Evolutionary conservation across 2,329 filamentous ascomycete genomes (phyloP).

Genomic region (Microcyclosporella mali): DNA sequence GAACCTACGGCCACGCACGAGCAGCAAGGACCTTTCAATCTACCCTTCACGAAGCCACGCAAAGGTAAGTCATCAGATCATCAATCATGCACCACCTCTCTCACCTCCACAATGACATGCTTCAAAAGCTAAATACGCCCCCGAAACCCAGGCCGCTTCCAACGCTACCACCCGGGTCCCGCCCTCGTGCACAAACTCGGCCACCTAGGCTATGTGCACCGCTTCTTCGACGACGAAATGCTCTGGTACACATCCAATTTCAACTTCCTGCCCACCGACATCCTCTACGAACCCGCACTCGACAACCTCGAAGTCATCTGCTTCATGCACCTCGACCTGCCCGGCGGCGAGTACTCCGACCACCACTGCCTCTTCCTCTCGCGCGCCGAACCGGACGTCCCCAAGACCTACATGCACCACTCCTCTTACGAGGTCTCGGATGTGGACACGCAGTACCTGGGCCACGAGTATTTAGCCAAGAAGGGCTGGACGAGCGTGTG

Average conservation of each 20-base stretch:
- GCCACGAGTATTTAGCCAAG: conserved; percentile 59
- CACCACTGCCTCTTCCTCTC: conserved; percentile 41
- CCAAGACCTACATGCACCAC: conserved; percentile 50
- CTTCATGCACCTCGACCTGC: conserved; percentile 41
- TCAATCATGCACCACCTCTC: too few relatives aligned
- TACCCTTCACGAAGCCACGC: conserved; percentile 7
- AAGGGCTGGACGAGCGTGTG: conserved; percentile 60
- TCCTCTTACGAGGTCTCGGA: conserved; percentile 63
- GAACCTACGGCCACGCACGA: conserved; percentile 3
- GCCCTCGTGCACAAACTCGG: conserved; percentile 28
- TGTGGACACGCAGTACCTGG: conserved; percentile 62
- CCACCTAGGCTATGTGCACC: conserved; percentile 35
- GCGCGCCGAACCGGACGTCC: conserved; percentile 13
- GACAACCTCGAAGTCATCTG: conserved; percentile 30
- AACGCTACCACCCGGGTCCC: conserved; percentile 9
- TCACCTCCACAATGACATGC: too few relatives aligned
- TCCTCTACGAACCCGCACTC: conserved; percentile 19
- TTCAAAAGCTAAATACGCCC: too few relatives aligned
- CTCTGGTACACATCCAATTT: conserved; percentile 38
- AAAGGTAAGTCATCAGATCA: not conserved
- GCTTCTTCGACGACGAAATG: conserved; percentile 30
- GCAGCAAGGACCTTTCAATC: conserved; percentile 3
- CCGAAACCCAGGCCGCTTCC: conserved; percentile 9
- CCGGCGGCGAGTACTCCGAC: conserved; percentile 34
- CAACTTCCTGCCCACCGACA: conserved; percentile 39